A percentile compares a stretch with the other conserved stretches of the same genome.
phyloP scores from a whole-genome alignment of 2,329 filamentous ascomycete species.

The Fusarium sp. region DNA sequence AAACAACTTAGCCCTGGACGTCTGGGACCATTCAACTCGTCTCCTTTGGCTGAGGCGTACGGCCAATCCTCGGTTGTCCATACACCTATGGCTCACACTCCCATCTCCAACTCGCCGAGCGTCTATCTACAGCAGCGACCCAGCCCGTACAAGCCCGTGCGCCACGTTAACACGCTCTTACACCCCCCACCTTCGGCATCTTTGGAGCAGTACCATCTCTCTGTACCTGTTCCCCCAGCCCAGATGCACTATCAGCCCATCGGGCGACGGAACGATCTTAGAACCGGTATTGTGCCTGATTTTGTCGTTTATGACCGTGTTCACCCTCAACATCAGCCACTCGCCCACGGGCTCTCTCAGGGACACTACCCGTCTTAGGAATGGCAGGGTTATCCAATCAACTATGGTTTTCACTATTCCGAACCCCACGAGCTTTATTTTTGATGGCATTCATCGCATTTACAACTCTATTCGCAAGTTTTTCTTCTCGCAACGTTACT shows the following conservation, averaged over 20 bases:
- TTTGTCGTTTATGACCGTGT: conserved; percentile 56
- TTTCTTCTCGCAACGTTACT: conserved; percentile 27
- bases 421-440: neutral
- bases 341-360: conserved; percentile 36
- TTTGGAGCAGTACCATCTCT: conserved; percentile 77
- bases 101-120: conserved; percentile 84
- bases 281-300: conserved; percentile 77
- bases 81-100: conserved; percentile 68
- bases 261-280: conserved; percentile 74
- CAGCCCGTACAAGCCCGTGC: conserved; percentile 92
- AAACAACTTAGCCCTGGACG: conserved; percentile 65
- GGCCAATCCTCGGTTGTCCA: conserved; percentile 63
- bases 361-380: conserved; percentile 53
- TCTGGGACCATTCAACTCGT: conserved; percentile 66
- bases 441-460: conserved; percentile 8
- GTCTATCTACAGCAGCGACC: conserved; percentile 87
- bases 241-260: conserved; percentile 88
- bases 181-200: conserved; percentile 86
- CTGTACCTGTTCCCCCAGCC: conserved; percentile 67
- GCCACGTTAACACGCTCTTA: conserved; percentile 89
- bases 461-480: conserved; percentile 5
- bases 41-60: conserved; percentile 73
- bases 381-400: conserved; percentile 35
- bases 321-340: conserved; percentile 46
- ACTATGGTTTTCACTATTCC: neutral